Percentiles rank a stretch among this genome's conserved stretches.
phyloP scores from a whole-genome alignment of 768 basidiomycete genomes.

The Leccinum variicolor region DNA sequence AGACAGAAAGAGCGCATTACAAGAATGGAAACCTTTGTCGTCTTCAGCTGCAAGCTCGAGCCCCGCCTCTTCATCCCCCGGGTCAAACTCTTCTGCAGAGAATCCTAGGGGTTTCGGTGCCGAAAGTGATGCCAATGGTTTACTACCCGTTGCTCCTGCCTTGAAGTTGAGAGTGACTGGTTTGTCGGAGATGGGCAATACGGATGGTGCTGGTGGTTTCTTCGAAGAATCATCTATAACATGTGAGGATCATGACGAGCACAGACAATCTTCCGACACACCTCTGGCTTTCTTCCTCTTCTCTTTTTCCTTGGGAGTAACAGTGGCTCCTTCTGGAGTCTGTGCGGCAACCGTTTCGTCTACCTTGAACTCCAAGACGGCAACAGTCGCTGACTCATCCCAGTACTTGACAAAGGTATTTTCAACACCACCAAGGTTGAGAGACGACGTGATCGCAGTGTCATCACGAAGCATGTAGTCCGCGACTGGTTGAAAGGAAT shows the following conservation, averaged over 20 bases:
- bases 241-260: slow-evolving; percentile 10
- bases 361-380: slow-evolving; percentile 76
- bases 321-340: slow-evolving; percentile 27
- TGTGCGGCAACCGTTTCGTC: slow-evolving; percentile 46
- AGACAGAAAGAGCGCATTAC: neutral
- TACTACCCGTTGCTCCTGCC: slow-evolving; percentile 26
- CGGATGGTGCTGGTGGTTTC: slow-evolving; percentile 54
- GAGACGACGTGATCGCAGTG: slow-evolving; percentile 65
- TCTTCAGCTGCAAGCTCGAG: slow-evolving; percentile 46
- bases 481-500: slow-evolving; percentile 81
- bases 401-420: slow-evolving; percentile 83
- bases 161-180: slow-evolving; percentile 79
- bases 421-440: slow-evolving; percentile 67
- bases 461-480: slow-evolving; percentile 77
- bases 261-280: slow-evolving; percentile 15
- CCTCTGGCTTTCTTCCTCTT: slow-evolving; percentile 56
- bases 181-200: slow-evolving; percentile 72
- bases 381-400: slow-evolving; percentile 81
- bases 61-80: slow-evolving; percentile 39
- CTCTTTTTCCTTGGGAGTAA: slow-evolving; percentile 59
- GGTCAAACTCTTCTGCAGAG: slow-evolving; percentile 57
- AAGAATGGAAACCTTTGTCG: slow-evolving; percentile 32
- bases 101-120: slow-evolving; percentile 52
- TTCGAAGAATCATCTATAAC: slow-evolving; percentile 33
- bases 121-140: slow-evolving; percentile 19